Evolutionary conservation across 352 stramenopile species (phyloP).

Genomic region (Phytopythium ostracodes): DNA sequence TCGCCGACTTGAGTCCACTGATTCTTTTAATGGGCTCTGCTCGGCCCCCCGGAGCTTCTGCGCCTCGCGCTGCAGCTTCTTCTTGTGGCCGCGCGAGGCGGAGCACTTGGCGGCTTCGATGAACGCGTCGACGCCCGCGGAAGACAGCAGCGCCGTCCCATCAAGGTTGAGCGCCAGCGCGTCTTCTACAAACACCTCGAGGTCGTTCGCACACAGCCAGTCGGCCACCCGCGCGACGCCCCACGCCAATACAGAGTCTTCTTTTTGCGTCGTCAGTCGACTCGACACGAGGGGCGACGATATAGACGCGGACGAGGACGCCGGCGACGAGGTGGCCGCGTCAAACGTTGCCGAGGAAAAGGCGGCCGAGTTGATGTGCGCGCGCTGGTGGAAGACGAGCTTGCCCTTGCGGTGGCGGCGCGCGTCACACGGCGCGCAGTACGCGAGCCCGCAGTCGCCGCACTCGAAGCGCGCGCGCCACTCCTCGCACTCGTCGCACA

Average conservation of each 20-base stretch:
- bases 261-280: not conserved
- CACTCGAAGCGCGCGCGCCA: slow-evolving; percentile 40
- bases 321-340: not conserved
- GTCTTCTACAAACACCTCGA: slow-evolving; percentile 55
- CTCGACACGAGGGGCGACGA: not conserved
- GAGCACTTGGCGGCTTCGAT: slow-evolving; percentile 36
- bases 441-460: slow-evolving; percentile 70
- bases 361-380: slow-evolving; percentile 11
- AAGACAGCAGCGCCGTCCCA: slow-evolving; percentile 38
- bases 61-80: slow-evolving; percentile 74
- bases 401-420: slow-evolving; percentile 80
- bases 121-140: slow-evolving; percentile 40
- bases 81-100: slow-evolving; percentile 69
- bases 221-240: slow-evolving; percentile 37
- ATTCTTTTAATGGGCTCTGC: no score
- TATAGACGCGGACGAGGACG: not conserved
- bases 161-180: slow-evolving; percentile 37
- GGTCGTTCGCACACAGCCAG: slow-evolving; percentile 58
- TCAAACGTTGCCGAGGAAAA: not conserved
- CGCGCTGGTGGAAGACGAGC: slow-evolving; percentile 60
- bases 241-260: slow-evolving; percentile 19
- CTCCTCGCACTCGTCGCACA: slow-evolving; percentile 76
- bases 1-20: no score
- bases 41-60: slow-evolving; percentile 54
- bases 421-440: slow-evolving; percentile 62